Evolutionary conservation across 305 asterid species (phyloP).

Genomic region (Ajuga reptans): DNA sequence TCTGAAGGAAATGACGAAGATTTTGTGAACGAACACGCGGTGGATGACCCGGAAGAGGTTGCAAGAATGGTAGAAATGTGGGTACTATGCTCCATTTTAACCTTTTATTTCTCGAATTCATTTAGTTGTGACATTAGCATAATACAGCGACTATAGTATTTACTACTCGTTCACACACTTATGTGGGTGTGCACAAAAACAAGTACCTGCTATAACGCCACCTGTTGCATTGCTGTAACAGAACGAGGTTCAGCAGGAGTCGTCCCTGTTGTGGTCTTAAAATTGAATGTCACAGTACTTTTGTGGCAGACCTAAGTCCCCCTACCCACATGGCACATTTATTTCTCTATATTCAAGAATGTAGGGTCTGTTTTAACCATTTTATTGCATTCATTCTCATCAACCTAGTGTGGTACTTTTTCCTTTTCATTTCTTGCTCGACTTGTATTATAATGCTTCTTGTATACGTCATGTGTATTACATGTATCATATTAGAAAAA

Average conservation of each 20-base stretch:
- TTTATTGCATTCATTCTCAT: constrained; percentile 11
- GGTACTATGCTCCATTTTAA: constrained; percentile 20
- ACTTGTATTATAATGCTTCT: not conserved
- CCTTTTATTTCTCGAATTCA: not conserved
- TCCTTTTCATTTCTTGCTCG: constrained; percentile 17
- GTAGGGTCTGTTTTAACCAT: not conserved
- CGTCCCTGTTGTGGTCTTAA: constrained; percentile 29
- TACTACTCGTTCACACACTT: not conserved
- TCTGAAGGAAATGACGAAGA: constrained; percentile 41
- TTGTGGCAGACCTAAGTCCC: constrained; percentile 23
- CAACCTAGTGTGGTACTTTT: constrained; percentile 13
- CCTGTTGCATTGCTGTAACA: constrained; percentile 24
- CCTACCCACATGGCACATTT: constrained; percentile 24
- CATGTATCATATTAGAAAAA: too few species aligned
- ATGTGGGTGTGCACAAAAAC: too few species aligned
- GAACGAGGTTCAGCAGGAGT: constrained; percentile 19
- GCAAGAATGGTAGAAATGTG: constrained; percentile 79
- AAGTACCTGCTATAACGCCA: not conserved
- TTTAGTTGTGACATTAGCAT: not conserved
- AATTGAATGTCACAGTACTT: constrained; percentile 27
- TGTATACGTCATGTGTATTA: too few species aligned
- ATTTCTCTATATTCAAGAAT: constrained; percentile 18
- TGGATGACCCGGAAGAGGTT: constrained; percentile 79
- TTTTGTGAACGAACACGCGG: constrained; percentile 51
- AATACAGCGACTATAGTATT: too few species aligned